A percentile compares a stretch with the other conserved stretches of the same genome.
Conservation (phyloP, 2,329 filamentous ascomycete genomes). For the Fusarium pseudoanthophilum region DNA sequence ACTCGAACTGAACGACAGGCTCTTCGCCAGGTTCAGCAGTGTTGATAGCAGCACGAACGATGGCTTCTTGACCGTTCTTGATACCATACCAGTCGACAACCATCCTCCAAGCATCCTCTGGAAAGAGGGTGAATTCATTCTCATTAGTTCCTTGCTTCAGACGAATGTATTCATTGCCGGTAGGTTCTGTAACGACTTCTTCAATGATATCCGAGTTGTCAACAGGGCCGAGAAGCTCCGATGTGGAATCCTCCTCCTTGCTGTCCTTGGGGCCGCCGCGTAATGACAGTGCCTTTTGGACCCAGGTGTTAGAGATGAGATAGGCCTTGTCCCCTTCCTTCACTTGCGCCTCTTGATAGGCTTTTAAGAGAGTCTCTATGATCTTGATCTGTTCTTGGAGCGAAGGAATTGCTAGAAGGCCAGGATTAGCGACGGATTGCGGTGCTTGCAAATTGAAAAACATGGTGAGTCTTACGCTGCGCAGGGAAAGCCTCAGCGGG, state of each 20-base stretch:
- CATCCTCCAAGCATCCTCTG: slow-evolving; percentile 82
- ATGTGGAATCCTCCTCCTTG: slow-evolving; percentile 67
- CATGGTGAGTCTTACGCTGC: slow-evolving; percentile 43
- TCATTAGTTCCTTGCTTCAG: slow-evolving; percentile 74
- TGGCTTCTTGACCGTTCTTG: slow-evolving; percentile 73
- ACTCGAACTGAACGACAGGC: slow-evolving; percentile 81
- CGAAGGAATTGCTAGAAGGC: slow-evolving; percentile 49
- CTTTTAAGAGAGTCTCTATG: slow-evolving; percentile 71
- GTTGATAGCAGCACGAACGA: slow-evolving; percentile 82
- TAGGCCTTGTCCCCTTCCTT: slow-evolving; percentile 80
- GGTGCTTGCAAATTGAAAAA: not conserved
- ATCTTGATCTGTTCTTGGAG: slow-evolving; percentile 73
- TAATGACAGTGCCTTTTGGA: slow-evolving; percentile 76
- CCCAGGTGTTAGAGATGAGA: slow-evolving; percentile 82
- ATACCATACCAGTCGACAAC: slow-evolving; percentile 86
- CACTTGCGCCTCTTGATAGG: slow-evolving; percentile 63
- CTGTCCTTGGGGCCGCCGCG: slow-evolving; percentile 67
- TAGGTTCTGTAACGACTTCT: slow-evolving; percentile 64
- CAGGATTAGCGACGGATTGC: slow-evolving; percentile 26
- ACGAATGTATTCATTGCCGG: slow-evolving; percentile 71
- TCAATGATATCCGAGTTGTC: slow-evolving; percentile 88
- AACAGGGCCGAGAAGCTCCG: slow-evolving; percentile 77
- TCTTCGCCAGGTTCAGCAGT: slow-evolving; percentile 67
- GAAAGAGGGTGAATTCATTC: slow-evolving; percentile 82
- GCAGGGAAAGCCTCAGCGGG: slow-evolving; percentile 31